Evolutionary conservation across 2,329 filamentous ascomycete species (phyloP), one percentile per base, ranked within the genome.

Genomic region (Xylogone sp.): DNA sequence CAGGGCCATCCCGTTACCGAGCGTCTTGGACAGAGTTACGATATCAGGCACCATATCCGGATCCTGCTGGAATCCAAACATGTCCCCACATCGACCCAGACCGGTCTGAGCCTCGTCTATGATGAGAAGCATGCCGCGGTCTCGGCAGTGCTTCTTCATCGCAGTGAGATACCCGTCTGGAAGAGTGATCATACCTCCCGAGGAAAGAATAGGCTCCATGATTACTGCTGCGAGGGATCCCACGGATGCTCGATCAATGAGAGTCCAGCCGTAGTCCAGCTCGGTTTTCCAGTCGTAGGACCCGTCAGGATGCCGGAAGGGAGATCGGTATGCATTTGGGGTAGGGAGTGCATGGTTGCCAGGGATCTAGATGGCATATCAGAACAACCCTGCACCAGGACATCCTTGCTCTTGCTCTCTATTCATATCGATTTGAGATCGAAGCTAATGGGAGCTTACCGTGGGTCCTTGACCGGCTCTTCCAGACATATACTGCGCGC

Each of bases 211-310:
- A 1, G 78, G 79, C 59, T 86, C 82, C 46, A 86, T 65, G 50
- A 87, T 81, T 27, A 82, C 76, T 0, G 83, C 83, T 1, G 83
- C 83, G 2, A 87, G 71, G 0, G 81, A 84, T 0, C 83, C 83
- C 51, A 75, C 77, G 1, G 75, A 81, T 50, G 80, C 76, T 43
- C 74, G 70, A 54, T 87, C 82, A 19, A 87, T 71, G 66, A 86
- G 69, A 18, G 70, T 69, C 74, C 81, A 87, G 3, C 81, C 82
- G 57, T 79, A 86, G 10, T 82, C 75, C 13, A 87, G 67, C 62
- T 87, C 84, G 0, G 79, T 76, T 56, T 82, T 71, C 83, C 83
- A 87, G 61, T 87, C 83, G 55, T 87, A 81, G 0, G 74, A 74
- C 1, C 82, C 82, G 55, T 86, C 81, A 0, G 75, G 20, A 31